Percentiles rank a stretch among this genome's conserved stretches.
Evolutionary conservation across 2,329 filamentous ascomycete species (phyloP).

Genomic region (Diaporthe amygdali): DNA sequence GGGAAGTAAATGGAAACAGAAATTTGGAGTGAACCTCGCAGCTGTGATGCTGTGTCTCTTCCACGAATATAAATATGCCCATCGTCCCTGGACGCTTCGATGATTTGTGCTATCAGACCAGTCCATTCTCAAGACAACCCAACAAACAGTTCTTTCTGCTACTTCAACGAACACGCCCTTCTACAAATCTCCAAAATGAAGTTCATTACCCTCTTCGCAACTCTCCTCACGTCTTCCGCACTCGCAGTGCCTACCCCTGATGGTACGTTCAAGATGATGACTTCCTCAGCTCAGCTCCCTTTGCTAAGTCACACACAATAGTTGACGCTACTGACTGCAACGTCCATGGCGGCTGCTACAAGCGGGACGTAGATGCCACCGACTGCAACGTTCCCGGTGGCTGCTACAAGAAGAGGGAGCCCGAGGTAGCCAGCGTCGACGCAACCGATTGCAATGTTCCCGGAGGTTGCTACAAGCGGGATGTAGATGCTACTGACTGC

Average conservation of each 20-base stretch:
- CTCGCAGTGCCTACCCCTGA: not conserved
- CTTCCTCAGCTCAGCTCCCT: not conserved
- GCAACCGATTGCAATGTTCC: not conserved
- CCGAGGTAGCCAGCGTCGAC: too few relatives aligned
- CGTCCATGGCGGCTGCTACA: not conserved
- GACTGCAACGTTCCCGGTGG: not conserved
- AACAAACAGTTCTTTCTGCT: not conserved
- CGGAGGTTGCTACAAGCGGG: too few relatives aligned
- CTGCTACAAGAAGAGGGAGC: not conserved
- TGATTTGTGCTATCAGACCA: not conserved
- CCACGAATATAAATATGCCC: not conserved
- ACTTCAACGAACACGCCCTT: not conserved
- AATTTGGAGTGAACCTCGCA: not conserved
- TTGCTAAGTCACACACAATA: not conserved
- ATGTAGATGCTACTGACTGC: too few relatives aligned
- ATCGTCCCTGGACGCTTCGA: not conserved
- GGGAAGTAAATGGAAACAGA: not conserved
- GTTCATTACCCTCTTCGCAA: not conserved
- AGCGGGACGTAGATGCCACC: not conserved
- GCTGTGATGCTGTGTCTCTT: not conserved
- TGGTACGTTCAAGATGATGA: not conserved
- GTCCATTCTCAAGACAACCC: not conserved
- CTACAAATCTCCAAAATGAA: not conserved
- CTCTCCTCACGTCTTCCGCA: conserved; percentile 4
- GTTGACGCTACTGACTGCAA: not conserved